These are phyloP conservation scores for Leccinum uliginosum DNA, from an alignment of 768 basidiomycete species.

Conservation along the genomic window DNA sequence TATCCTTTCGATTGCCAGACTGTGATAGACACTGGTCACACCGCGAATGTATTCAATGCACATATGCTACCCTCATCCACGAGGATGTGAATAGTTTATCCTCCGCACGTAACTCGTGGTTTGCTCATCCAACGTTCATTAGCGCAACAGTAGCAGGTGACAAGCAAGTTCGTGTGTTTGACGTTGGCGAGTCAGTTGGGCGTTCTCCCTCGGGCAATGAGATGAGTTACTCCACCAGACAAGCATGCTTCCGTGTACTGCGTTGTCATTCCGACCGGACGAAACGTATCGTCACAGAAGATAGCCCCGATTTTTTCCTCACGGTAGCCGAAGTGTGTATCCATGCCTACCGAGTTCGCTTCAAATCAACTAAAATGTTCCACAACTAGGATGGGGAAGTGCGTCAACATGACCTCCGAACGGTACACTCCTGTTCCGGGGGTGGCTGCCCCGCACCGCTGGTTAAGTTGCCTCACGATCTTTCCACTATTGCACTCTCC, in stretches of 20 bases:
- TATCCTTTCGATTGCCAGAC: slow-evolving; percentile 65
- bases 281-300: slow-evolving; percentile 77
- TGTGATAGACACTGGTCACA: slow-evolving; percentile 77
- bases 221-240: slow-evolving; percentile 40
- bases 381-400: slow-evolving; percentile 73
- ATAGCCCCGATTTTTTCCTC: slow-evolving; percentile 71
- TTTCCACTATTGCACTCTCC: slow-evolving; percentile 73
- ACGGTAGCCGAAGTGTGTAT: slow-evolving; percentile 70
- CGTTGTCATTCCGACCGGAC: slow-evolving; percentile 70
- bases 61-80: slow-evolving; percentile 76
- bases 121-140: slow-evolving; percentile 7
- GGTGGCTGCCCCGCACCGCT: slow-evolving; percentile 67
- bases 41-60: slow-evolving; percentile 79
- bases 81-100: slow-evolving; percentile 55
- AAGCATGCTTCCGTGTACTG: slow-evolving; percentile 51
- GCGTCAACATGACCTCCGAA: slow-evolving; percentile 81
- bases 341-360: not conserved
- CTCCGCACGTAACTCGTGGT: slow-evolving; percentile 6
- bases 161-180: slow-evolving; percentile 72
- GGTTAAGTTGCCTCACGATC: slow-evolving; percentile 56
- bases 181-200: slow-evolving; percentile 47
- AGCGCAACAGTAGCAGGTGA: slow-evolving; percentile 77
- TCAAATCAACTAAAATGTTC: slow-evolving; percentile 16
- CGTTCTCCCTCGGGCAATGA: slow-evolving; percentile 39
- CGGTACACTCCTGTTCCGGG: slow-evolving; percentile 56